A percentile compares a stretch with the other conserved stretches of the same genome.
Evolutionary conservation across 2,329 filamentous ascomycete species (phyloP).

Genomic region (Colletotrichum sp.): DNA sequence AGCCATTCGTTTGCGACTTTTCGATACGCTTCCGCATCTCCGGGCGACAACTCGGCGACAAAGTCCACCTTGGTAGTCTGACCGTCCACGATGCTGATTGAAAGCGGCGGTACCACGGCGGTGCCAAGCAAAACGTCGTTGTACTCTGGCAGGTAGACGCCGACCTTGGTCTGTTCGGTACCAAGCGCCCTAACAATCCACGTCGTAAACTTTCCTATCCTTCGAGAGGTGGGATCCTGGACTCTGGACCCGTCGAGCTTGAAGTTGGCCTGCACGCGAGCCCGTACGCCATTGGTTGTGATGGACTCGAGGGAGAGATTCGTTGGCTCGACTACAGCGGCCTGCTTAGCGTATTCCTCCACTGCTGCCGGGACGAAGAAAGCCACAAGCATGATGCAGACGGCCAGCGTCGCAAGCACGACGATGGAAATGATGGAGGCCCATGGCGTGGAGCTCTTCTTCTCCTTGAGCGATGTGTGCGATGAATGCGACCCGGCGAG

Average conservation of each 20-base stretch:
- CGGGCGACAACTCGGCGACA: slow-evolving; percentile 75
- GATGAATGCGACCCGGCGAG: slow-evolving; percentile 16
- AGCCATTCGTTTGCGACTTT: slow-evolving; percentile 88
- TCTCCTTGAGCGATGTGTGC: slow-evolving; percentile 25
- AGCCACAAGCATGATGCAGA: slow-evolving; percentile 76
- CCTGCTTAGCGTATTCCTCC: slow-evolving; percentile 85
- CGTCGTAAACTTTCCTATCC: slow-evolving; percentile 78
- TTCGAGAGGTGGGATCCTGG: slow-evolving; percentile 70
- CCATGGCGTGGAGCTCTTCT: slow-evolving; percentile 64
- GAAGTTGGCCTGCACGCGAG: slow-evolving; percentile 83
- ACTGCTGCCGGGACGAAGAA: slow-evolving; percentile 83
- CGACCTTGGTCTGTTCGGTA: slow-evolving; percentile 73
- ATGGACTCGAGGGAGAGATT: slow-evolving; percentile 86
- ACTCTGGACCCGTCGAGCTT: slow-evolving; percentile 81
- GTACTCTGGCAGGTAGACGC: slow-evolving; percentile 85
- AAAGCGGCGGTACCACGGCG: slow-evolving; percentile 76
- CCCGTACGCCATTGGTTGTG: slow-evolving; percentile 77
- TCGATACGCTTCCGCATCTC: slow-evolving; percentile 78
- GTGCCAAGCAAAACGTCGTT: slow-evolving; percentile 78
- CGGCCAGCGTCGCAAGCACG: slow-evolving; percentile 64
- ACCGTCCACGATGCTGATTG: slow-evolving; percentile 78
- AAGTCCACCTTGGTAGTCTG: slow-evolving; percentile 81
- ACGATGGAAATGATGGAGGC: slow-evolving; percentile 78
- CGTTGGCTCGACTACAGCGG: slow-evolving; percentile 81
- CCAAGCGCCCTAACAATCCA: slow-evolving; percentile 81